A percentile compares a stretch with the other conserved stretches of the same genome.
Conservation (phyloP, 495 filamentous ascomycete species). For the Lophiostoma macrostomum region DNA sequence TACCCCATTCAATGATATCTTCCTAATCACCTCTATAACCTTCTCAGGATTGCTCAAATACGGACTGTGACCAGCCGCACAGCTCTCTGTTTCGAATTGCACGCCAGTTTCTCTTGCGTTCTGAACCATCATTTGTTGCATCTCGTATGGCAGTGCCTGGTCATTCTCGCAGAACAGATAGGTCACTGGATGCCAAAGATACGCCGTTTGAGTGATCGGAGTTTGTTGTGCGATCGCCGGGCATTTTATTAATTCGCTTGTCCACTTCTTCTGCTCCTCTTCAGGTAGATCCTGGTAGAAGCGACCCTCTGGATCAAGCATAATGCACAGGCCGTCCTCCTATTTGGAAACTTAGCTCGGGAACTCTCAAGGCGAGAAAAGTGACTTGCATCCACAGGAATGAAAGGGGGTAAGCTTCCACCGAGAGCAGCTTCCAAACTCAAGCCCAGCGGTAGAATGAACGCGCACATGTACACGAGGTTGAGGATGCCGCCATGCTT, state of each 20-base stretch:
- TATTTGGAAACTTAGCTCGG: no score
- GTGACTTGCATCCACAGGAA: background rate
- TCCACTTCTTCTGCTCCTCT: background rate
- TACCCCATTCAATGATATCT: no score
- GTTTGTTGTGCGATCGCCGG: background rate
- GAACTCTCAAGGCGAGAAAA: no score
- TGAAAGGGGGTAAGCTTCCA: background rate
- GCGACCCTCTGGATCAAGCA: background rate
- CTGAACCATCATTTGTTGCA: slow-evolving; percentile 5
- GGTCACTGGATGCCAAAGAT: slow-evolving; percentile 1
- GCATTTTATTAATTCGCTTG: background rate
- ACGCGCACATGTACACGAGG: slow-evolving; percentile 5
- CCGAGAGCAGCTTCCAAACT: background rate
- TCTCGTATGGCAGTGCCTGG: background rate
- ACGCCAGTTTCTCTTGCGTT: background rate
- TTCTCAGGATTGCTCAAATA: background rate
- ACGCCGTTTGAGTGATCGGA: background rate
- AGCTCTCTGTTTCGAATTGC: background rate
- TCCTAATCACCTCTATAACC: background rate
- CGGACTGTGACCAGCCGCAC: background rate
- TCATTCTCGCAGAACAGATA: slow-evolving; percentile 2
- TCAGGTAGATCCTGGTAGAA: background rate
- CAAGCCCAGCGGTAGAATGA: background rate
- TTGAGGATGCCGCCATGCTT: background rate
- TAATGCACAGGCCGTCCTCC: background rate